Conservation (phyloP, 2,329 filamentous ascomycete genomes). For the Botryotinia convoluta region DNA sequence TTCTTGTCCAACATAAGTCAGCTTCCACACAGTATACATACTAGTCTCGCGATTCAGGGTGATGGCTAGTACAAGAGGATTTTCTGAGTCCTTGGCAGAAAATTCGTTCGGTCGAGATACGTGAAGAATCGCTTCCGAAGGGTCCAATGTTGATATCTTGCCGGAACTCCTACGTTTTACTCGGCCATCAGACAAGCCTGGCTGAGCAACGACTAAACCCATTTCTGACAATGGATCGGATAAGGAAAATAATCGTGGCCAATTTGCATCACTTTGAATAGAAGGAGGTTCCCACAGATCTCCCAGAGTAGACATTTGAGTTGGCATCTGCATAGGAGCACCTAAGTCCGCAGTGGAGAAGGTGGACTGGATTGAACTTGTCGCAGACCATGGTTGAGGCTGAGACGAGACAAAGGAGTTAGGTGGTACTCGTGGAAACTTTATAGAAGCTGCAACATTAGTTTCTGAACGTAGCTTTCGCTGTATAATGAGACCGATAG, state of each 20-base stretch:
- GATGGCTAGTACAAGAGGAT: constrained; percentile 68
- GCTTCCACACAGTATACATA: constrained; percentile 80
- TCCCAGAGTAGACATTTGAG: constrained; percentile 53
- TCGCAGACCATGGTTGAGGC: constrained; percentile 50
- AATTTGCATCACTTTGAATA: constrained; percentile 55
- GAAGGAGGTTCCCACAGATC: constrained; percentile 56
- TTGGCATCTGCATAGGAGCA: constrained; percentile 53
- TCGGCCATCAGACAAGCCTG: constrained; percentile 43
- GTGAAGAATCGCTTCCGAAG: constrained; percentile 79
- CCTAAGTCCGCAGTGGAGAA: constrained; percentile 58
- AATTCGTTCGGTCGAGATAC: constrained; percentile 66
- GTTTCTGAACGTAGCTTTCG: constrained; percentile 62
- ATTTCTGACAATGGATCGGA: constrained; percentile 84
- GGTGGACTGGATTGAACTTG: constrained; percentile 49
- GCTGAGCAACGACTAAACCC: constrained; percentile 70
- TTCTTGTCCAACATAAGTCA: constrained; percentile 71
- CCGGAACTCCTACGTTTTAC: constrained; percentile 43
- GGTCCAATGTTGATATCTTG: constrained; percentile 61
- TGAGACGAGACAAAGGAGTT: constrained; percentile 81
- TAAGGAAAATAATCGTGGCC: constrained; percentile 77
- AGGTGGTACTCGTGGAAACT: constrained; percentile 63
- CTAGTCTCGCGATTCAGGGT: constrained; percentile 76
- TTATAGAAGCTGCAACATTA: constrained; percentile 51
- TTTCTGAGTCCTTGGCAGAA: constrained; percentile 38
- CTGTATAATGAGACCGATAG: constrained; percentile 81